Evolutionary conservation across 1,139 yeast genomes (phyloP), one percentile per base, ranked within the genome.

Genomic region (Zhuliangozyma blackwelliae): DNA sequence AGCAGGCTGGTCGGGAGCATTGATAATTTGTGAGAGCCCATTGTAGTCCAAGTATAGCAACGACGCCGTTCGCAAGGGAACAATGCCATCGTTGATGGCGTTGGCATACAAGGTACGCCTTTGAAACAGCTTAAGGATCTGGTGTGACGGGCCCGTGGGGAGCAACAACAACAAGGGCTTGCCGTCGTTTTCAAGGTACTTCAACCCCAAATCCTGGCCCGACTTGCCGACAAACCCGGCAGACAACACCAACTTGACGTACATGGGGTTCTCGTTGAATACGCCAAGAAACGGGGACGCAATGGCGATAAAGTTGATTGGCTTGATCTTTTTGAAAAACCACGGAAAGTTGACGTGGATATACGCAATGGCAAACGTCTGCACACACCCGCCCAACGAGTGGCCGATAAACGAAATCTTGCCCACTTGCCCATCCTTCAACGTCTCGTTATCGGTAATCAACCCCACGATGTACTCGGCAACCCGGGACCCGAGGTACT

Each of bases 161-260:
- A 92, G 61, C 12, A 85, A 57, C 34, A 82, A 72, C 20, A 92
- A 65, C 34, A 92, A 59, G 0, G 98, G 97, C 41, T 69, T 73
- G 1, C 61, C 47, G 28, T 54, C 54, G 35, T 55, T 54, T 39
- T 68, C 75, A 7, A 62, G 40, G 37, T 50, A 61, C 38, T 66
- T 61, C 35, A 94, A 67, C 0, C 95, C 94, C 43, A 92, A 61
- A 53, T 92, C 99, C 50, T 86, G 92, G 0, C 99, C 99, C 0
- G 97, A 84, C 50, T 80, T 82, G 0, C 98, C 99, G 3, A 88
- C 92, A 34, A 90, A 72, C 0, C 99, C 98, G 29, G 89, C 82
- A 57, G 83, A 85, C 13, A 92, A 66, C 0, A 94, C 94, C 38
- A 89, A 64, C 51, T 87, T 88, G 22, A 94, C 83, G 54, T 85